Conservation (phyloP, 306 rosid species). For the Prunus dulcis region DNA sequence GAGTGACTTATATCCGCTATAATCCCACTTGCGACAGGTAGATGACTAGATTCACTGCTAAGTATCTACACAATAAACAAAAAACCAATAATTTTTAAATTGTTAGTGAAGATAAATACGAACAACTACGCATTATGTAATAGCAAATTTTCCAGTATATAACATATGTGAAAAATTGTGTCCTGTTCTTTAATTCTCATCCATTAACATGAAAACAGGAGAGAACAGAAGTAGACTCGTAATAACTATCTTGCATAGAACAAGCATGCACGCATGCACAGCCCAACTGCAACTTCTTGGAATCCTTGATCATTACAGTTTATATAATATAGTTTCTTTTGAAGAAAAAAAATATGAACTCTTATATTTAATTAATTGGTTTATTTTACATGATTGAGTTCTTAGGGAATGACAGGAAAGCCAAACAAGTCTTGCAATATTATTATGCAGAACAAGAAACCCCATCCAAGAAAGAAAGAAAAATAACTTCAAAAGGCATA, state of each 20-base stretch:
- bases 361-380: neutral
- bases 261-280: neutral
- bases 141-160: neutral
- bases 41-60: slow-evolving; percentile 58
- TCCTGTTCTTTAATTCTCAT: neutral
- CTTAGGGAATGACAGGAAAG: neutral
- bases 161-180: neutral
- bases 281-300: neutral
- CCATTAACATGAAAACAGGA: neutral
- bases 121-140: neutral
- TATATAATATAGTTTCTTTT: neutral
- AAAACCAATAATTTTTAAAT: slow-evolving; percentile 13
- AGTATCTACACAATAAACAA: slow-evolving; percentile 53
- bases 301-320: neutral
- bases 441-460: neutral
- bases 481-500: neutral
- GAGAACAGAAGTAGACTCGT: neutral
- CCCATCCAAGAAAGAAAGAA: neutral
- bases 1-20: slow-evolving; percentile 57
- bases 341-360: neutral
- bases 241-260: neutral
- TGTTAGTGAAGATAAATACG: neutral
- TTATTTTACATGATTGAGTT: neutral
- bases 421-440: neutral
- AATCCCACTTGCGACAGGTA: slow-evolving; percentile 73